phyloP scores from a whole-genome alignment of 129 eudicot species.

The Lactuca sativa region DNA sequence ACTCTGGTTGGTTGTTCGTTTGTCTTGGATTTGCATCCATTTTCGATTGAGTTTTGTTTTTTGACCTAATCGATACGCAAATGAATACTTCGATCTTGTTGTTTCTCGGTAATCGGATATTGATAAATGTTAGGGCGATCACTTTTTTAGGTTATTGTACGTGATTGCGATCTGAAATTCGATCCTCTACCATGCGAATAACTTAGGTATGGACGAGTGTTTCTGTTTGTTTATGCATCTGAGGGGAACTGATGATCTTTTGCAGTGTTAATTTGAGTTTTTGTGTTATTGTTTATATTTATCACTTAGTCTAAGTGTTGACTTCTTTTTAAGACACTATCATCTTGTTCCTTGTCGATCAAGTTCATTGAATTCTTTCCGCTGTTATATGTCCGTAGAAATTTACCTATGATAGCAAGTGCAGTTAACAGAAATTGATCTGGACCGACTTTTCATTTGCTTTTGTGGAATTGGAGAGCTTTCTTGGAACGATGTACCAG shows the following conservation, averaged over 20 bases:
- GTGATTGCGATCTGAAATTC: slow-evolving; percentile 5
- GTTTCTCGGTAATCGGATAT: slow-evolving; percentile 8
- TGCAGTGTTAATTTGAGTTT: slow-evolving; percentile 2
- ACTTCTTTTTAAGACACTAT: background rate
- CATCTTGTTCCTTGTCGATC: background rate
- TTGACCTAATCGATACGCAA: slow-evolving; percentile 24
- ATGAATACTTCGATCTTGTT: background rate
- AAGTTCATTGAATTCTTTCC: background rate
- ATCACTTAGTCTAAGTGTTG: background rate
- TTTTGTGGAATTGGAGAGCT: background rate
- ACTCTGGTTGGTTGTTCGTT: background rate
- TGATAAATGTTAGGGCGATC: slow-evolving; percentile 2
- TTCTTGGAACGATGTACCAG: background rate
- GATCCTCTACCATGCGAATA: background rate
- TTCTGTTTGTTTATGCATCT: slow-evolving; percentile 4
- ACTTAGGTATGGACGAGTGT: background rate
- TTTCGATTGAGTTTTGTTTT: slow-evolving; percentile 2
- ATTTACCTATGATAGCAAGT: slow-evolving; percentile 1
- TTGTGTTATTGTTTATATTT: background rate
- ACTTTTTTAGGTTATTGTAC: background rate
- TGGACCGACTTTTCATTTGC: background rate
- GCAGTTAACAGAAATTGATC: background rate
- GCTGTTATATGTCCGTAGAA: background rate
- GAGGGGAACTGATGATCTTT: background rate
- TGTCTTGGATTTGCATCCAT: background rate